A percentile compares a stretch with the other conserved stretches of the same genome.
These are phyloP conservation scores for Oxytropis ochrocephala DNA, from an alignment of 306 rosid species.

Conservation along the genomic window DNA sequence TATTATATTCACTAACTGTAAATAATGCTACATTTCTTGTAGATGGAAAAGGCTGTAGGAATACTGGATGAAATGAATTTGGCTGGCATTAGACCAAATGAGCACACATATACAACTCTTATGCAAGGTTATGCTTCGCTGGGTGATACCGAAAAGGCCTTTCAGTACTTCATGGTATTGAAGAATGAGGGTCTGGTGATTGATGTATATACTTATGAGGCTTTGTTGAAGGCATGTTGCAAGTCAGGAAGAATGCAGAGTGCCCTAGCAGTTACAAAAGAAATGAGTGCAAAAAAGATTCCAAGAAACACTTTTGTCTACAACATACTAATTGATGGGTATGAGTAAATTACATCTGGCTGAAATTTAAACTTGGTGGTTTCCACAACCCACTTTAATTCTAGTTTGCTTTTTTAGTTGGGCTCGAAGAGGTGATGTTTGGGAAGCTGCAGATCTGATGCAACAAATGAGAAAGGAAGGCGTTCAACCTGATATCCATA, in stretches of 20 bases:
- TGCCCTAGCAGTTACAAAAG: slow-evolving; percentile 88
- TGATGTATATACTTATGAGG: slow-evolving; percentile 85
- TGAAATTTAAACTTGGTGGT: not conserved
- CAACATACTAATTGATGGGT: slow-evolving; percentile 96
- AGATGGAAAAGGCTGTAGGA: slow-evolving; percentile 81
- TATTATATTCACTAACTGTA: not conserved
- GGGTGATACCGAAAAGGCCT: slow-evolving; percentile 93
- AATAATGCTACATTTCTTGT: slow-evolving; percentile 29
- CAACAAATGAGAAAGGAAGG: slow-evolving; percentile 84
- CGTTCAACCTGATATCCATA: slow-evolving; percentile 83
- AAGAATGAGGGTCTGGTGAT: slow-evolving; percentile 76
- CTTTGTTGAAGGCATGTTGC: slow-evolving; percentile 95
- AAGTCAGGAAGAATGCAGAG: slow-evolving; percentile 98
- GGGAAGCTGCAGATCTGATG: slow-evolving; percentile 99
- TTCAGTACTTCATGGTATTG: slow-evolving; percentile 64
- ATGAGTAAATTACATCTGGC: slow-evolving; percentile 24
- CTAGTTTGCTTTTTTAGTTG: slow-evolving; percentile 45
- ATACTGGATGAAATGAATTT: slow-evolving; percentile 83
- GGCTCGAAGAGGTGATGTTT: slow-evolving; percentile 97
- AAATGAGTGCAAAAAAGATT: slow-evolving; percentile 75
- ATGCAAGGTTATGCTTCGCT: slow-evolving; percentile 95
- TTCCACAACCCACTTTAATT: slow-evolving; percentile 5
- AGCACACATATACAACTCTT: slow-evolving; percentile 83
- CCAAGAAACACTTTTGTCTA: slow-evolving; percentile 86
- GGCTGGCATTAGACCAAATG: slow-evolving; percentile 74